phyloP scores from a whole-genome alignment of 495 filamentous ascomycete genomes.

The Aspergillus sclerotioniger region DNA sequence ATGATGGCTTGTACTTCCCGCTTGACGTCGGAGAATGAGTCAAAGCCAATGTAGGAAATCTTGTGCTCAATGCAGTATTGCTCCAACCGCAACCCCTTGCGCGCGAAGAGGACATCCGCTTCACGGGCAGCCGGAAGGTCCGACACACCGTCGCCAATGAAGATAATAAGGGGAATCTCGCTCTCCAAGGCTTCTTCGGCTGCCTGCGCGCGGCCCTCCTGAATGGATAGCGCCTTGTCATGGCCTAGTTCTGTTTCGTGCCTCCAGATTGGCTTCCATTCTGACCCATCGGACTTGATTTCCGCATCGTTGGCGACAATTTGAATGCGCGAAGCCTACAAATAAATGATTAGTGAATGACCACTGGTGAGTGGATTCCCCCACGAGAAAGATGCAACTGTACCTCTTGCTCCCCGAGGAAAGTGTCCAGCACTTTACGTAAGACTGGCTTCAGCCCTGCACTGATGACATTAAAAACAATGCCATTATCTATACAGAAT shows the following conservation, averaged over 20 bases:
- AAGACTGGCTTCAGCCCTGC: constrained; percentile 69
- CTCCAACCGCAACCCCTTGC: constrained; percentile 65
- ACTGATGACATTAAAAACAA: constrained; percentile 73
- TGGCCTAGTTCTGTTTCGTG: constrained; percentile 67
- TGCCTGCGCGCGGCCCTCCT: constrained; percentile 56
- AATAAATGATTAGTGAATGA: neutral
- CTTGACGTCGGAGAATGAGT: constrained; percentile 69
- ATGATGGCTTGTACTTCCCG: constrained; percentile 58
- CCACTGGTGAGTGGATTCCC: too few species aligned
- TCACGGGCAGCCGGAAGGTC: constrained; percentile 71
- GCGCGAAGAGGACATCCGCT: constrained; percentile 74
- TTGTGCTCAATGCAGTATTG: constrained; percentile 67
- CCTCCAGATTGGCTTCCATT: constrained; percentile 71
- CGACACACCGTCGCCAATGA: constrained; percentile 77
- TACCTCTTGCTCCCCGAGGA: constrained; percentile 60
- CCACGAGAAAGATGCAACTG: constrained; percentile 1
- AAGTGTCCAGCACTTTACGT: constrained; percentile 59
- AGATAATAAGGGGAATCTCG: constrained; percentile 68
- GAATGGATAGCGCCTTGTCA: constrained; percentile 67
- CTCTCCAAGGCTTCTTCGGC: constrained; percentile 54
- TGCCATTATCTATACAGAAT: constrained; percentile 62
- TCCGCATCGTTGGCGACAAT: constrained; percentile 71
- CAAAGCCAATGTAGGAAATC: constrained; percentile 62
- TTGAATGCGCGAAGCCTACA: constrained; percentile 56
- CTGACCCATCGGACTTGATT: constrained; percentile 55